These are phyloP conservation scores for Colletotrichum sp. DNA, from an alignment of 2,329 filamentous ascomycete genomes.

Conservation along the genomic window DNA sequence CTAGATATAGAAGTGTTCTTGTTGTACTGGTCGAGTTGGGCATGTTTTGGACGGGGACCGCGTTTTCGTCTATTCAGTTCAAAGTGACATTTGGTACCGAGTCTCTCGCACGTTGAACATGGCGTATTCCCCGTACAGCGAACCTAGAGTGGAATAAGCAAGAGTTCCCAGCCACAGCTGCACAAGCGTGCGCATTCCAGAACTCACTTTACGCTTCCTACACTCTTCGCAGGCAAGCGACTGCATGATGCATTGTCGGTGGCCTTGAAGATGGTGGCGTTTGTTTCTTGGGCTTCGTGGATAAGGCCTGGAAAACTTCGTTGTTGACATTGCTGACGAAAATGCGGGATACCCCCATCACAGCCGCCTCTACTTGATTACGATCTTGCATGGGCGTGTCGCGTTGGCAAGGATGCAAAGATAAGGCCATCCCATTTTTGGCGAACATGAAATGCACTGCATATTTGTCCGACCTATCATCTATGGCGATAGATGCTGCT, in stretches of 20 bases:
- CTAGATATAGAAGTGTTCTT: background rate
- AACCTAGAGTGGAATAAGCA: background rate
- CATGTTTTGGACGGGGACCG: background rate
- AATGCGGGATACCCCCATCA: background rate
- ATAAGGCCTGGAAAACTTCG: background rate
- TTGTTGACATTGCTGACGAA: background rate
- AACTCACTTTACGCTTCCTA: background rate
- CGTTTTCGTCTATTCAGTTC: background rate
- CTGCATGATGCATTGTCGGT: background rate
- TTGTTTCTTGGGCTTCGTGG: background rate
- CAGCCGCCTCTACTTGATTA: background rate
- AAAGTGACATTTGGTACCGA: background rate
- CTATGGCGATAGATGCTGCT: background rate
- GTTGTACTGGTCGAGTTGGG: background rate
- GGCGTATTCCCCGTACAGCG: background rate
- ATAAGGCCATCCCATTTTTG: background rate
- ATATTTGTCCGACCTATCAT: background rate
- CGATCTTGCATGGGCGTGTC: background rate
- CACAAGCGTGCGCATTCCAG: background rate
- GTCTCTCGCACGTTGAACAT: background rate
- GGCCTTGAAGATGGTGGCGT: background rate
- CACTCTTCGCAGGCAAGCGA: background rate
- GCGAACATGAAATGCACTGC: background rate
- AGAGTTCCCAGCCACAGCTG: background rate
- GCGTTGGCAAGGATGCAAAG: background rate